Conservation (phyloP, 2,329 filamentous ascomycete species). For the Pyrenophora graminea region DNA sequence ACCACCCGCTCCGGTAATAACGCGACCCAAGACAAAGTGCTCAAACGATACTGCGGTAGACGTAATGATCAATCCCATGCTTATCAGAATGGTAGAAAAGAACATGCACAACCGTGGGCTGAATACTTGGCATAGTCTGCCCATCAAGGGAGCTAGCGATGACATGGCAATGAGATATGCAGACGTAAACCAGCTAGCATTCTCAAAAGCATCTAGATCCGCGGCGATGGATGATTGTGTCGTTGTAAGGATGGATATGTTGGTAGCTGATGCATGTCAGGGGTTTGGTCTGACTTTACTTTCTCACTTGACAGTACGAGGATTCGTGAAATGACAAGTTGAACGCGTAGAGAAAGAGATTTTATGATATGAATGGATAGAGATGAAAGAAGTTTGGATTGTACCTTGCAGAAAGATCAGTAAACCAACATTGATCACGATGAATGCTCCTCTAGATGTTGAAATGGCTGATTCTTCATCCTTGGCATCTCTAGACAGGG, state of each 20-base stretch:
- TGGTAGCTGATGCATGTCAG: constrained; percentile 55
- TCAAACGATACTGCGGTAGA: constrained; percentile 63
- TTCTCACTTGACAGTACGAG: too few relatives aligned
- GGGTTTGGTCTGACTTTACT: constrained; percentile 7
- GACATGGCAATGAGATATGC: constrained; percentile 64
- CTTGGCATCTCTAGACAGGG: constrained; percentile 24
- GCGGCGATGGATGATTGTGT: constrained; percentile 76
- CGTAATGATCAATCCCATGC: constrained; percentile 67
- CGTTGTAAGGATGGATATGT: constrained; percentile 81
- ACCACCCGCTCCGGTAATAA: constrained; percentile 69
- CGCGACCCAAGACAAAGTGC: constrained; percentile 70
- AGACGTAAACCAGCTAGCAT: constrained; percentile 80
- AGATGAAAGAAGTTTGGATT: neutral
- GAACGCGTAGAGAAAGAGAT: neutral
- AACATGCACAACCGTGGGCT: constrained; percentile 69
- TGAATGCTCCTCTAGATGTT: constrained; percentile 41
- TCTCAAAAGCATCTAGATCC: constrained; percentile 73
- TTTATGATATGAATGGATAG: too few relatives aligned
- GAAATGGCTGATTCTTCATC: constrained; percentile 31
- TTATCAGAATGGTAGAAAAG: constrained; percentile 62
- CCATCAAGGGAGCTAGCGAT: constrained; percentile 69
- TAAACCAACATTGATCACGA: constrained; percentile 59
- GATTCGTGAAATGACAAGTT: neutral
- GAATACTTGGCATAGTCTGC: constrained; percentile 75
- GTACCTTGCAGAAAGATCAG: constrained; percentile 65